Percentiles rank a stretch among this genome's conserved stretches.
Evolutionary conservation across 2,329 filamentous ascomycete genomes (phyloP).

Genomic region (Pseudopyrenochaeta lycopersici): DNA sequence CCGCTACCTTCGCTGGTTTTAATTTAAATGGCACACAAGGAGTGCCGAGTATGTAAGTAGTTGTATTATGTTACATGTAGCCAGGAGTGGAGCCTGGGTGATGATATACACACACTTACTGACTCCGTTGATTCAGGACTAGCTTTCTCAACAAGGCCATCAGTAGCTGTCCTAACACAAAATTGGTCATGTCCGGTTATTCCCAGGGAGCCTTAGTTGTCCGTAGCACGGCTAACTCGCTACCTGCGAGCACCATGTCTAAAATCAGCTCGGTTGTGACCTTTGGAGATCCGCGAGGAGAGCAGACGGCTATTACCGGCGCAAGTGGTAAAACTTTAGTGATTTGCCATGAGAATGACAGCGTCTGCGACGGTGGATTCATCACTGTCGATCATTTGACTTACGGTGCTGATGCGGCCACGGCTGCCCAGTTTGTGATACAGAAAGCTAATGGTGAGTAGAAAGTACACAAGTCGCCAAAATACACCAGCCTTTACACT

Average conservation of each 20-base stretch:
- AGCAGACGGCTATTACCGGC: constrained; percentile 5
- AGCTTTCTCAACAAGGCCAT: constrained; percentile 12
- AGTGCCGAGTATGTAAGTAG: constrained; percentile 14
- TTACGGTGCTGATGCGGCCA: constrained; percentile 10
- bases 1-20: constrained; percentile 14
- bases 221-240: constrained; percentile 10
- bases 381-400: constrained; percentile 15
- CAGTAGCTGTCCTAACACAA: constrained; percentile 18
- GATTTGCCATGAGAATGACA: constrained; percentile 6
- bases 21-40: constrained; percentile 11
- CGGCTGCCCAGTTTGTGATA: constrained; percentile 15
- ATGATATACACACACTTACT: no score
- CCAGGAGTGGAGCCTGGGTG: no score
- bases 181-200: constrained; percentile 23
- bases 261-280: constrained; percentile 12
- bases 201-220: constrained; percentile 24
- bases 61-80: no score
- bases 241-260: constrained; percentile 14
- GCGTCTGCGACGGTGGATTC: constrained; percentile 7
- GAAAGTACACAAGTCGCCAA: no score
- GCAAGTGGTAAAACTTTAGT: constrained; percentile 10
- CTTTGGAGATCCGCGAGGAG: constrained; percentile 15
- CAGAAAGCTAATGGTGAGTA: not conserved
- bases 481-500: no score
- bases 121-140: constrained; percentile 4